Evolutionary conservation across 1,284 basidiomycete species (phyloP), one percentile per base, ranked within the genome.

Genomic region (Cystobasidium slooffiae): DNA sequence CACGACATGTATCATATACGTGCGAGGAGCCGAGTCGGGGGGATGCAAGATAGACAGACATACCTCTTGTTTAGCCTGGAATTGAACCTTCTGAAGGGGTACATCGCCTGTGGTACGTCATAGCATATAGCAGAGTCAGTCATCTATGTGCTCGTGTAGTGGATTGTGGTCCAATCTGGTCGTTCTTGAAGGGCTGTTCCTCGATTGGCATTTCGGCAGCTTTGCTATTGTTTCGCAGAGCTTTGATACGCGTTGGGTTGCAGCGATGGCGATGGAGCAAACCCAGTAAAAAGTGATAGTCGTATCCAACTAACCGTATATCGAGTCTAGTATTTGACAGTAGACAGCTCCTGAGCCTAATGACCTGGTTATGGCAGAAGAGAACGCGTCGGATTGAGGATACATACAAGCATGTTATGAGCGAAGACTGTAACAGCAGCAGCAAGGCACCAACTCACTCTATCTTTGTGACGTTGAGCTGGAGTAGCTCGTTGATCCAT

Each of bases 401-500:
- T 10, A 20, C 20, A n/a, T 4, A n/a, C 47, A 10, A 10, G 18
- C 5, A 52, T n/a, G 14, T 41, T 41, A 37, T 16, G 22, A 24
- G 18, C 18, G 14, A 52, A 47, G n/a, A n/a, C n/a, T n/a, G n/a
- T n/a, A n/a, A 39, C 65, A 24, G 20, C 20, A n/a, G 20, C 12
- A 12, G 47, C 20, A 10, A 14, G 24, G n/a, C 4, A 31, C 20
- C 6, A n/a, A 24, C 39, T 24, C 37, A 66, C 76, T 82, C 81
- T 37, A 83, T 81, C 84, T 97, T 98, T 43, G 91, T 93, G 84
- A 97, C 94, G 84, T 91, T 91, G 82, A 93, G 84, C 80, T 91
- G 89, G 8, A 98, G 87, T 22, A 99, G 89, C 61, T 96, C 92
- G 84, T 98, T 98, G 81, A 97, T 85, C 97, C 97, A 99, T 64